Evolutionary conservation across 2,329 filamentous ascomycete genomes (phyloP).

Genomic region (Thyridium curvatum): DNA sequence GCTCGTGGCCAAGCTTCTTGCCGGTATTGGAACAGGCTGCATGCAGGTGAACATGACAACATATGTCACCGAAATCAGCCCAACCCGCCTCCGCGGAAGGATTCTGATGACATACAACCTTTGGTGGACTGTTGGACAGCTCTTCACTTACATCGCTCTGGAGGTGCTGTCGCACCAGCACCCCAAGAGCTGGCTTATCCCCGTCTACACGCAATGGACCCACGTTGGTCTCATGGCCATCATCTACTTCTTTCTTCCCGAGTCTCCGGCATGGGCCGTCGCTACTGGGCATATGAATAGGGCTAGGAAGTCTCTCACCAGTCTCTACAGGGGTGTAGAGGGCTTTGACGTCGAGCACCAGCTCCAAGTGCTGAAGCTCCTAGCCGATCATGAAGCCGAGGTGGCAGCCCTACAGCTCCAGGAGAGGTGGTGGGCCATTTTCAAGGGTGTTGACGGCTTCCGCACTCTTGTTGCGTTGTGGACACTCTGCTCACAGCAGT

Average conservation of each 20-base stretch:
- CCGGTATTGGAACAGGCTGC: conserved; percentile 32
- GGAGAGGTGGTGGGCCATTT: conserved; percentile 19
- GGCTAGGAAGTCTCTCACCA: conserved; percentile 11
- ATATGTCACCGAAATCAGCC: conserved; percentile 32
- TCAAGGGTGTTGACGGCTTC: conserved; percentile 18
- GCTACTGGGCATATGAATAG: conserved; percentile 11
- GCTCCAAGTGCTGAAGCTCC: conserved; percentile 12
- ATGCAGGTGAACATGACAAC: conserved; percentile 32
- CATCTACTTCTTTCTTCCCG: conserved; percentile 29
- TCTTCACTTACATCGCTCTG: conserved; percentile 33
- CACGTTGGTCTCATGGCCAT: conserved; percentile 31
- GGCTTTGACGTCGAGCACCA: conserved; percentile 21
- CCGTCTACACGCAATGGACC: conserved; percentile 37
- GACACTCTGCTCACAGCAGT: conserved; percentile 13
- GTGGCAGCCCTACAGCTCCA: conserved; percentile 12
- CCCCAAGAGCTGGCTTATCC: conserved; percentile 26
- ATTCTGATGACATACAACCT: conserved; percentile 31
- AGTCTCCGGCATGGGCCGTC: conserved; percentile 31
- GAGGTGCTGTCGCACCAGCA: conserved; percentile 21
- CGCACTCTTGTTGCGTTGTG: conserved; percentile 20
- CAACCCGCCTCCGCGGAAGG: conserved; percentile 29
- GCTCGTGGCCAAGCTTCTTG: conserved; percentile 25
- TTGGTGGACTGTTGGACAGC: conserved; percentile 34
- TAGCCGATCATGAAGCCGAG: conserved; percentile 14
- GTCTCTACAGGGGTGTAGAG: conserved; percentile 15